Evolutionary conservation across 768 basidiomycete species (phyloP), one percentile per base, ranked within the genome.

Genomic region (Dioszegia crocea): DNA sequence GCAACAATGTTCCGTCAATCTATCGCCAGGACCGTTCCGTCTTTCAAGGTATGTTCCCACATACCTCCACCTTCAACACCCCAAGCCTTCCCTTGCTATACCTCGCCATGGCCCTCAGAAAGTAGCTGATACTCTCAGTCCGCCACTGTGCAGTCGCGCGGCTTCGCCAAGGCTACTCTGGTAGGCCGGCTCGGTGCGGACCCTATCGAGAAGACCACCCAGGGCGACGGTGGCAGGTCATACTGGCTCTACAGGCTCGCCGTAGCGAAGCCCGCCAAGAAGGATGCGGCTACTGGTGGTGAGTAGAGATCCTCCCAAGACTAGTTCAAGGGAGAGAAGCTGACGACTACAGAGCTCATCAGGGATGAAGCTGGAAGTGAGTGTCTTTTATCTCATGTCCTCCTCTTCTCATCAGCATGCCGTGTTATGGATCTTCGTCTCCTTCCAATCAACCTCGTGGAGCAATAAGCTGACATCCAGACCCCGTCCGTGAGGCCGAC

Each of bases 101-200:
- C n/a, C n/a, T n/a, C n/a, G n/a, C n/a, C n/a, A n/a, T n/a, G n/a
- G n/a, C n/a, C 26, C 23, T 27, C 2, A 14, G 17, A 30, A 30
- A 2, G 24, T 17, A 11, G 24, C 52, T 29, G n/a, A 54, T 43
- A 8, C 24, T 8, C 6, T 14, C n/a, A 43, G 29, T 41, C 39
- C 39, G 27, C 33, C 31, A 4, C 39, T 5, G 39, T 31, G 26
- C 57, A 40, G 9, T 41, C 39, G 14, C 49, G 57, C 31, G n/a
- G 19, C 1, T 47, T 48, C 31, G 56, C 61, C 50, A 63, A 63
- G 23, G 41, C 38, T 19, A 63, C 61, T 27, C 31, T 63, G 29
- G 48, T 63, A 17, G 61, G 61, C 24, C 61, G 61, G 11, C 51
- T 63, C 38, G 61, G 61, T n/a, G 45, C 51, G 5, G 57, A 52